Evolutionary conservation across 2,329 filamentous ascomycete genomes (phyloP), one percentile per base, ranked within the genome.

Genomic region (Plectosphaerella plurivora): DNA sequence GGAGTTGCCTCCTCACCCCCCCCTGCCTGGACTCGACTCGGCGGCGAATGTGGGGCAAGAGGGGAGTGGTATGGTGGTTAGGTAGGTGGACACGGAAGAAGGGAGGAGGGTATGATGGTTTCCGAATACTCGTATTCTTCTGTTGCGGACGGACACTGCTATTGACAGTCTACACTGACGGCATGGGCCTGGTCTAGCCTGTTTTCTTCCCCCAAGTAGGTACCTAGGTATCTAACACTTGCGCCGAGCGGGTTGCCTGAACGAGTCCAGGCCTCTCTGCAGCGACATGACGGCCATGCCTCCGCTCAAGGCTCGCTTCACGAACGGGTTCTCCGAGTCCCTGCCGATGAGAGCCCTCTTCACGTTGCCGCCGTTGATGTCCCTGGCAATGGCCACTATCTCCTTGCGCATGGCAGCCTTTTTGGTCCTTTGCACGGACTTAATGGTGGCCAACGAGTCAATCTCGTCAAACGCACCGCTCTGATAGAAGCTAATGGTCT

Each of bases 381-480:
- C 47, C 35, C 18, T 16, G 10, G 35, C 47, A 16, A 49, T 39
- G 47, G 47, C 47, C 15, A 24, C 35, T 7, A 49, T 20, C 47
- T 49, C 47, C 22, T 41, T 24, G 33, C 47, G 47, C 33, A 49
- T 49, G n/a, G 47, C 47, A 8, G 10, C 16, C 33, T 18, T 37
- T 18, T 41, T 39, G n/a, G 47, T 49, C 47, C 16, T 37, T 14
- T 39, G 35, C n/a, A 39, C 33, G 16, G 33, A 22, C 47, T 49
- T 33, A 14, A 49, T 41, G n/a, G 47, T 49, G n/a, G n/a, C 35
- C 4, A n/a, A 12, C 10, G 47, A 49, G 47, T 49, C 47, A 22
- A 49, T 35, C 47, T 49, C 47, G n/a, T 37, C 47, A 22, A 49
- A 49, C 35, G 20, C n/a, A 9, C 47, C 47, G 47, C 47, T 35